Evolutionary conservation across 331 rosid genomes (phyloP).

Genomic region (Malus hybrid): DNA sequence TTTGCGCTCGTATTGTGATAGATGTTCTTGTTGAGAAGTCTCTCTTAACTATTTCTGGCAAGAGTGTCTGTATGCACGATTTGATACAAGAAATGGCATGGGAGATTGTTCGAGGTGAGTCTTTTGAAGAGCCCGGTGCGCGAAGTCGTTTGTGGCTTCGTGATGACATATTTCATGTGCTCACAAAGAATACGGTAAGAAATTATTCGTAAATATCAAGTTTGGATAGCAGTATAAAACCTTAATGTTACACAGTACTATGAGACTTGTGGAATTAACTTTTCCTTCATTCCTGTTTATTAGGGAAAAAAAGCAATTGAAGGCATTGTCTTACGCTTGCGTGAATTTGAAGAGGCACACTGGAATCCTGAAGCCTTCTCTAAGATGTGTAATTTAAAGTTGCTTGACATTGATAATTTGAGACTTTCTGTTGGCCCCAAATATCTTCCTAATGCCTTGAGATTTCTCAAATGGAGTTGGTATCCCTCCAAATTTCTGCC

Average conservation of each 20-base stretch:
- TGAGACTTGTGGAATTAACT: background rate
- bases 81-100: conserved; percentile 8
- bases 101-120: background rate
- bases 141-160: conserved; percentile 6
- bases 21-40: conserved; percentile 8
- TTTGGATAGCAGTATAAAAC: background rate
- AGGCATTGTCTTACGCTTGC: background rate
- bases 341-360: background rate
- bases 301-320: too few species aligned
- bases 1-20: background rate
- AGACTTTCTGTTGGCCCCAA: background rate
- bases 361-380: background rate
- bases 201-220: background rate
- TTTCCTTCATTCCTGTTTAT: background rate
- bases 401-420: background rate
- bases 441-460: background rate
- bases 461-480: background rate
- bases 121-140: background rate
- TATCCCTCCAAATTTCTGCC: background rate
- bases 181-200: background rate
- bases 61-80: background rate
- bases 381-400: background rate
- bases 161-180: background rate
- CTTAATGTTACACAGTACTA: background rate
- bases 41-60: background rate